Evolutionary conservation across 345 rosid species (phyloP).

Genomic region (Lepidium aucheri): DNA sequence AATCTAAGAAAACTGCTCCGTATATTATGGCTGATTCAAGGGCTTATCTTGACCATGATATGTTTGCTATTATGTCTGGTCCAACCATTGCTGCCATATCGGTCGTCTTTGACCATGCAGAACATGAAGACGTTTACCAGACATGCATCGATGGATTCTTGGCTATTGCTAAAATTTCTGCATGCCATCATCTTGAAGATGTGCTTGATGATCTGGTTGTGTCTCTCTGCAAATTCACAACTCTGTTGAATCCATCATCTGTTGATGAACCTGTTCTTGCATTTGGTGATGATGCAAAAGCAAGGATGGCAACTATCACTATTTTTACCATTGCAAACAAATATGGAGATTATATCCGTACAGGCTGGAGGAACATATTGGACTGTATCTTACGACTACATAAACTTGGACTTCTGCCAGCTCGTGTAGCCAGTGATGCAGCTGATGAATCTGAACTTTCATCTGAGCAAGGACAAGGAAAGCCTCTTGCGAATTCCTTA

Average conservation of each 20-base stretch:
- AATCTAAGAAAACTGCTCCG: constrained; percentile 87
- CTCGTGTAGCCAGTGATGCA: constrained; percentile 95
- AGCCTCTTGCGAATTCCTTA: constrained; percentile 65
- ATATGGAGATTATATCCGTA: constrained; percentile 88
- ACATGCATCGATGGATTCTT: constrained; percentile 95
- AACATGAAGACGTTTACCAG: constrained; percentile 91
- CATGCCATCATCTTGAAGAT: constrained; percentile 98
- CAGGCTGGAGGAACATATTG: constrained; percentile 97
- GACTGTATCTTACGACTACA: constrained; percentile 92
- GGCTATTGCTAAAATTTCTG: constrained; percentile 94
- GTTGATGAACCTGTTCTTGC: constrained; percentile 93
- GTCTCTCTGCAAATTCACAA: constrained; percentile 92
- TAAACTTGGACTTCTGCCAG: constrained; percentile 97
- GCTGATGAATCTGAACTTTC: constrained; percentile 91
- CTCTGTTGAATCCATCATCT: constrained; percentile 76
- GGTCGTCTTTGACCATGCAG: constrained; percentile 98
- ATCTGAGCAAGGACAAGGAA: constrained; percentile 77
- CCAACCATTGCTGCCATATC: constrained; percentile 99
- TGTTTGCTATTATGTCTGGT: constrained; percentile 99
- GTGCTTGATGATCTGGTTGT: constrained; percentile 95
- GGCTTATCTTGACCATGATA: constrained; percentile 92
- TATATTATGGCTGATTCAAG: constrained; percentile 67
- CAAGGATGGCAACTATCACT: constrained; percentile 92
- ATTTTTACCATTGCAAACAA: constrained; percentile 96
- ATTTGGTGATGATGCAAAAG: constrained; percentile 92